Conservation (phyloP, 331 rosid species). For the Spiraea crenata region DNA sequence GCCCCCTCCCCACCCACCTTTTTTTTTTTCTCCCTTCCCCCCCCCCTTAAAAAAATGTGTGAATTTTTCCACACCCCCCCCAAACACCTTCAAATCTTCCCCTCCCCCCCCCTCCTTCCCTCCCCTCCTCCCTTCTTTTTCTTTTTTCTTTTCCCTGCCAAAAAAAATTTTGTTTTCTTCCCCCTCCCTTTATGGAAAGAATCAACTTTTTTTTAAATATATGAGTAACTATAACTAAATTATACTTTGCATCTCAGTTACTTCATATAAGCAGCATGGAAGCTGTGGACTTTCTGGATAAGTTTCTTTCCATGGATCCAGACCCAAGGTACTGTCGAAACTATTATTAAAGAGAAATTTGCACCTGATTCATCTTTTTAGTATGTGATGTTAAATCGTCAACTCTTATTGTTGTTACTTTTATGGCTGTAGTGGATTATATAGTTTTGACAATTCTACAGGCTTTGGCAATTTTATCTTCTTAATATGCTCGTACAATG, state of each 20-base stretch:
- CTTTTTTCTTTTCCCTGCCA: too few species aligned
- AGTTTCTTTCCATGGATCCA: slow-evolving; percentile 81
- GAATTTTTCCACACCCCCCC: too few species aligned
- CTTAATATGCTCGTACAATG: neutral
- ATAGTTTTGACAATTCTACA: neutral
- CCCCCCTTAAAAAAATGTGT: too few species aligned
- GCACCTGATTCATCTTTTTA: neutral
- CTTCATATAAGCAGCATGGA: slow-evolving; percentile 66
- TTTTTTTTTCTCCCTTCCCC: too few species aligned
- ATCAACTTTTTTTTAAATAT: too few species aligned
- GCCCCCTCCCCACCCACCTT: too few species aligned
- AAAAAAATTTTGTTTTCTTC: too few species aligned
- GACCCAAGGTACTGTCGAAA: slow-evolving; percentile 57
- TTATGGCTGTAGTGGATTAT: neutral
- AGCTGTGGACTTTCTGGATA: slow-evolving; percentile 78
- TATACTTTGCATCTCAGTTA: slow-evolving; percentile 40
- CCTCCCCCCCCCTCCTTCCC: too few species aligned
- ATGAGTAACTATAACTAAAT: too few species aligned
- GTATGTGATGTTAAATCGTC: neutral
- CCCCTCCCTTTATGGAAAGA: too few species aligned
- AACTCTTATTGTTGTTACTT: neutral
- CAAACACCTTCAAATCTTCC: too few species aligned
- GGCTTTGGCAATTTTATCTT: neutral
- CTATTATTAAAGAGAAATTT: slow-evolving; percentile 4
- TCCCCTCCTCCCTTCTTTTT: too few species aligned